These are phyloP conservation scores for Boletus rex-veris DNA, from an alignment of 768 basidiomycete species.

Conservation along the genomic window DNA sequence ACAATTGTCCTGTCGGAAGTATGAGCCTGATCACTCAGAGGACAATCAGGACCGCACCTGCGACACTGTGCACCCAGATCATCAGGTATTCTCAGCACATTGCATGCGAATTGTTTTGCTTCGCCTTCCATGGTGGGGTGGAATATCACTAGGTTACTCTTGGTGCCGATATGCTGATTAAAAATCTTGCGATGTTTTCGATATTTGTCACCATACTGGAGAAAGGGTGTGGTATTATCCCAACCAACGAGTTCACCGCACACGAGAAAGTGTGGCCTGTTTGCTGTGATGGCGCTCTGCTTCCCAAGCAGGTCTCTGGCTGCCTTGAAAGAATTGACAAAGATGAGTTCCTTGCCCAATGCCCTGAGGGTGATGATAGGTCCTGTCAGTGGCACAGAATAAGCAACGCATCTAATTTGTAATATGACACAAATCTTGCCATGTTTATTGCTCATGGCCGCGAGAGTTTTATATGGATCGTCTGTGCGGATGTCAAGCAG, in stretches of 20 bases:
- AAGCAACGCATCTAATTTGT: neutral
- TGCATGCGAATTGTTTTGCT: neutral
- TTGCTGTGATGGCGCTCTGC: neutral
- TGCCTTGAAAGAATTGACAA: slow-evolving; percentile 45
- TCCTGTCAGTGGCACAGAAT: slow-evolving; percentile 18
- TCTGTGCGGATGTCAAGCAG: slow-evolving; percentile 52
- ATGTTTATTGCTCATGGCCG: slow-evolving; percentile 37
- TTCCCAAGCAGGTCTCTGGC: slow-evolving; percentile 11
- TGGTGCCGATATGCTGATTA: slow-evolving; percentile 1
- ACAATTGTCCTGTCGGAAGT: slow-evolving; percentile 29
- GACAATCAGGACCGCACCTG: neutral
- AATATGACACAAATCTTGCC: slow-evolving; percentile 33
- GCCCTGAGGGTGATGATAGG: slow-evolving; percentile 13
- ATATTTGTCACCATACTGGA: slow-evolving; percentile 6
- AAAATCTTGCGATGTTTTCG: slow-evolving; percentile 6
- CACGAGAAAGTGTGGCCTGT: slow-evolving; percentile 7
- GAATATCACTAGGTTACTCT: slow-evolving; percentile 1
- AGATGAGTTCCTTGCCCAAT: slow-evolving; percentile 43
- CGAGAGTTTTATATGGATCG: slow-evolving; percentile 49
- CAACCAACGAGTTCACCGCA: slow-evolving; percentile 20
- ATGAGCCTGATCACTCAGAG: neutral
- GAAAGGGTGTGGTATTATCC: neutral
- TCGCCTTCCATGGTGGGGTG: slow-evolving; percentile 1
- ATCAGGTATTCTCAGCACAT: neutral
- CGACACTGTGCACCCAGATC: neutral